Conservation (phyloP, 306 rosid species). For the Astragalus glycyphyllos region DNA sequence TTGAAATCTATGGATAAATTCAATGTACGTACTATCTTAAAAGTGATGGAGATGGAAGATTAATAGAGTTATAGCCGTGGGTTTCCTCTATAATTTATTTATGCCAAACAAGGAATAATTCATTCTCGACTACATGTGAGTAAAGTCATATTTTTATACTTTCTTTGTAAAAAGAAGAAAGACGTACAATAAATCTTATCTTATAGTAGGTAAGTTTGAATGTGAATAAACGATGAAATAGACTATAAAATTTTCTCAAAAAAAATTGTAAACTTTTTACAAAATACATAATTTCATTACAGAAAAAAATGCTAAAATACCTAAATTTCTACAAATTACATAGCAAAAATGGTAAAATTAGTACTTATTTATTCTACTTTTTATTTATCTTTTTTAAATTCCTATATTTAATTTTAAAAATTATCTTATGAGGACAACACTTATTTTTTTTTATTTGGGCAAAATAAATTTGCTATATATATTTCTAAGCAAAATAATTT, state of each 20-base stretch:
- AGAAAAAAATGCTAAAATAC: no score
- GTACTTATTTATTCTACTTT: no score
- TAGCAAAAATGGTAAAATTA: no score
- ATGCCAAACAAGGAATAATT: conserved; percentile 6
- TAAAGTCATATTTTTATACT: conserved; percentile 10
- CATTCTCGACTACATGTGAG: conserved; percentile 6
- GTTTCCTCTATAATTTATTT: conserved; percentile 15
- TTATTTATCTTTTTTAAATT: no score
- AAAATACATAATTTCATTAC: no score
- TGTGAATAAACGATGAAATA: neutral
- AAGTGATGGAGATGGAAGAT: conserved; percentile 29
- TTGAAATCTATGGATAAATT: conserved; percentile 29
- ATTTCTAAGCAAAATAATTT: no score
- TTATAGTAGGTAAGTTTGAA: neutral
- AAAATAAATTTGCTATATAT: no score
- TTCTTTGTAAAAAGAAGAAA: neutral
- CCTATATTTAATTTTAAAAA: no score
- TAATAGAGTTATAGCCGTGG: conserved; percentile 11
- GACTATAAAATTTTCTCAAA: neutral
- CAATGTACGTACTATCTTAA: conserved; percentile 26
- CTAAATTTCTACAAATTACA: no score
- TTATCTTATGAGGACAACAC: no score
- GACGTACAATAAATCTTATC: conserved; percentile 5
- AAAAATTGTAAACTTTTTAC: no score
- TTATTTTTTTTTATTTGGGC: no score